These are phyloP conservation scores for Fusarium papillatum DNA, from an alignment of 2,329 filamentous ascomycete species.

Conservation along the genomic window DNA sequence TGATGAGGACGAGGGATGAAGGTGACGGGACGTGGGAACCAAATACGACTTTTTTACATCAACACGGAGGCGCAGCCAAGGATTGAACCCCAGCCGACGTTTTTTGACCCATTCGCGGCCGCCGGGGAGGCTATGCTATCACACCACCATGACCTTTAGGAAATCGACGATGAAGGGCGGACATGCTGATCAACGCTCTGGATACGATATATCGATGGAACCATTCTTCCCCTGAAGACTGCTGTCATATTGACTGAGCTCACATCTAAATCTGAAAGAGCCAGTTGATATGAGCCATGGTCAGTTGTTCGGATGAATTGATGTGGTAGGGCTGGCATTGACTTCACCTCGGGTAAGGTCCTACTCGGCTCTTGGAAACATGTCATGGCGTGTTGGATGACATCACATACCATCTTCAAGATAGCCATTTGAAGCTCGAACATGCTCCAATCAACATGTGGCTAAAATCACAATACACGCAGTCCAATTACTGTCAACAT, in stretches of 20 bases:
- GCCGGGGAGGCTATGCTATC: conserved; percentile 4
- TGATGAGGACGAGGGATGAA: conserved; percentile 68
- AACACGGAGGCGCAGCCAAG: background rate
- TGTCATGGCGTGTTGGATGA: conserved; percentile 21
- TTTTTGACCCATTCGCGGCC: background rate
- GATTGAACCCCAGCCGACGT: background rate
- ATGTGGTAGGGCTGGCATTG: background rate
- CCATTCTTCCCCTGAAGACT: background rate
- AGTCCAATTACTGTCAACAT: conserved; percentile 37
- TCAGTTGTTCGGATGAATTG: background rate
- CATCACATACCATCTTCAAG: conserved; percentile 19
- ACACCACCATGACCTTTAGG: background rate
- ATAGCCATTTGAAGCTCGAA: background rate
- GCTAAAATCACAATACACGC: background rate
- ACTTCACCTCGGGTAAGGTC: background rate
- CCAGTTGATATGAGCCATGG: background rate
- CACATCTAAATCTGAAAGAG: background rate
- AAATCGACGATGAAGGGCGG: background rate
- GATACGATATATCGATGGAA: background rate
- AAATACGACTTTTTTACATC: background rate
- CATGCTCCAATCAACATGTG: conserved; percentile 11
- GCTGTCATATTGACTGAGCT: background rate
- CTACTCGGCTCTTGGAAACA: background rate
- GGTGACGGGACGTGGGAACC: conserved; percentile 15
- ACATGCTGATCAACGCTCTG: background rate